Conservation (phyloP, 202 grass and related monocot genomes). For the Zizania palustris region DNA sequence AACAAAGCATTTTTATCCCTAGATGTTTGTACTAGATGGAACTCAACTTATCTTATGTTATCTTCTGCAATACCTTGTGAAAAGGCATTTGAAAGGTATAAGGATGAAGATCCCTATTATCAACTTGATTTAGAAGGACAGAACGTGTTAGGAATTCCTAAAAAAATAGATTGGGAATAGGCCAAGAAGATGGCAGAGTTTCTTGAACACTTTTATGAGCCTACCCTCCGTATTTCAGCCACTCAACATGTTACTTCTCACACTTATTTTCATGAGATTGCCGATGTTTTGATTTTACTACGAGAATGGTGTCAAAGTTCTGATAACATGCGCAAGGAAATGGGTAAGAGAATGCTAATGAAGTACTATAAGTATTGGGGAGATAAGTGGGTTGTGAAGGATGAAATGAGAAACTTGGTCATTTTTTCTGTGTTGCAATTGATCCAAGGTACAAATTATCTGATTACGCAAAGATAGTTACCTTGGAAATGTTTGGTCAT, state of each 20-base stretch:
- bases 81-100: neutral
- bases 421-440: conserved; percentile 1
- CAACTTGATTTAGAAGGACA: neutral
- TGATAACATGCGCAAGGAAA: neutral
- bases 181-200: neutral
- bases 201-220: neutral
- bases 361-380: conserved; percentile 2
- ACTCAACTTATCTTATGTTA: too few species aligned
- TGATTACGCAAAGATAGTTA: neutral
- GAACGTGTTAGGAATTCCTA: neutral
- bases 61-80: too few species aligned
- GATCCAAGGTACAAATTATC: conserved; percentile 29
- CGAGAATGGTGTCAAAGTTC: neutral
- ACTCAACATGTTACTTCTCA: neutral
- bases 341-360: neutral
- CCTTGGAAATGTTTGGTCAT: neutral
- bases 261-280: neutral
- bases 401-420: neutral
- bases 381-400: neutral
- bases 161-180: neutral
- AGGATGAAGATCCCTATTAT: neutral
- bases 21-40: too few species aligned
- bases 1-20: neutral
- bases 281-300: neutral
- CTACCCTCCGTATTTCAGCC: neutral